Evolutionary conservation across 306 rosid species (phyloP).

Genomic region (Rosa lucieae): DNA sequence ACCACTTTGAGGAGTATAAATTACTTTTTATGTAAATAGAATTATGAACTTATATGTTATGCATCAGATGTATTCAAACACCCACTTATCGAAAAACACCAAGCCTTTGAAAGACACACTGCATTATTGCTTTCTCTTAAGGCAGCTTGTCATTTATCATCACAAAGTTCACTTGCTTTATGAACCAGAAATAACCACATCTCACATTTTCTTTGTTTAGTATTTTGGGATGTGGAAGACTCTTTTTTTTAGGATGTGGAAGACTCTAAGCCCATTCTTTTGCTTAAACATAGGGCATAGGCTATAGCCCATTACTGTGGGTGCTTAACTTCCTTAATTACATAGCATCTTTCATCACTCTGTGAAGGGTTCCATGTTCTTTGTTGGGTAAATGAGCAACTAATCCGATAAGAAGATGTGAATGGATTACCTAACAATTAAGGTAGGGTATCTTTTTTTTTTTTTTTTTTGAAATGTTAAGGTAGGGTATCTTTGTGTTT

Average conservation of each 20-base stretch:
- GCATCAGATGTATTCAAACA: neutral
- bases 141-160: neutral
- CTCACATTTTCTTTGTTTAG: neutral
- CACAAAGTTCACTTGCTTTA: neutral
- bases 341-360: neutral
- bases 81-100: conserved; percentile 15
- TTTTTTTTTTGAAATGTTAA: too few species aligned
- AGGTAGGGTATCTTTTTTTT: neutral
- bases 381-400: neutral
- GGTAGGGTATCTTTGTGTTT: neutral
- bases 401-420: neutral
- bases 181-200: conserved; percentile 6
- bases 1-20: conserved; percentile 32
- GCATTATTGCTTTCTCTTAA: conserved; percentile 10
- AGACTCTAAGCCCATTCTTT: neutral
- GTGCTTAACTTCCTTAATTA: conserved; percentile 1
- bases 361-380: neutral
- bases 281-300: too few species aligned
- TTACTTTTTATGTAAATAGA: conserved; percentile 11
- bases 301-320: too few species aligned
- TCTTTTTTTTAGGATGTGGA: neutral
- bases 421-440: conserved; percentile 5
- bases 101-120: conserved; percentile 2
- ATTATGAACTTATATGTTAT: conserved; percentile 18
- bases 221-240: neutral